These are phyloP conservation scores for Stentor coeruleus DNA, from an alignment of 73 alveolate species.

Conservation along the genomic window DNA sequence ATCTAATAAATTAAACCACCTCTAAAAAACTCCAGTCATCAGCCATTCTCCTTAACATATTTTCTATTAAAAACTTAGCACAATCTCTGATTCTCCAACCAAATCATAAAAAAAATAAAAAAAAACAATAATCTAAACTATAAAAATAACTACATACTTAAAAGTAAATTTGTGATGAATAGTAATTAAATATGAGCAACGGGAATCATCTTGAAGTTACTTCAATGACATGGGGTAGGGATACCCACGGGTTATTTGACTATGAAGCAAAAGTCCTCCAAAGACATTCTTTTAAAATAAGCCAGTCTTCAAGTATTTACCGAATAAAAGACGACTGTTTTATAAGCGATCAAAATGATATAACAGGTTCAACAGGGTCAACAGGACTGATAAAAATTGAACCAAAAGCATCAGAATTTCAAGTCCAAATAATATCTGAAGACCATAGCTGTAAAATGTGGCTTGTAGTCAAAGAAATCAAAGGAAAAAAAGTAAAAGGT, in stretches of 20 bases:
- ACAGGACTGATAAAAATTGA: not conserved
- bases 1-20: too few species aligned
- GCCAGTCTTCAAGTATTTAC: not conserved
- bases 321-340: not conserved
- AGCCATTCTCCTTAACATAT: not conserved
- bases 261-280: conserved; percentile 4
- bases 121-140: not conserved
- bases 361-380: too few species aligned
- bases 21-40: not conserved
- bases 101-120: not conserved
- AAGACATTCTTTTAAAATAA: too few species aligned
- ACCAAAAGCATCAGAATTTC: not conserved
- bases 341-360: not conserved
- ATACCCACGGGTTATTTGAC: conserved; percentile 24
- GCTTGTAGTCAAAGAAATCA: not conserved
- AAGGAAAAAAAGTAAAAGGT: not conserved
- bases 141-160: not conserved
- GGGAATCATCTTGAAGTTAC: not conserved
- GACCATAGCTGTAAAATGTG: not conserved
- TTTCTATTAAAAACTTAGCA: too few species aligned
- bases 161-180: not conserved
- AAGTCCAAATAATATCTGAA: too few species aligned
- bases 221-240: not conserved
- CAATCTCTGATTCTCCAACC: not conserved
- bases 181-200: not conserved